Percentiles rank a stretch among this genome's conserved stretches.
These are phyloP conservation scores for Fusarium papillatum DNA, from an alignment of 2,329 filamentous ascomycete species.

Conservation along the genomic window DNA sequence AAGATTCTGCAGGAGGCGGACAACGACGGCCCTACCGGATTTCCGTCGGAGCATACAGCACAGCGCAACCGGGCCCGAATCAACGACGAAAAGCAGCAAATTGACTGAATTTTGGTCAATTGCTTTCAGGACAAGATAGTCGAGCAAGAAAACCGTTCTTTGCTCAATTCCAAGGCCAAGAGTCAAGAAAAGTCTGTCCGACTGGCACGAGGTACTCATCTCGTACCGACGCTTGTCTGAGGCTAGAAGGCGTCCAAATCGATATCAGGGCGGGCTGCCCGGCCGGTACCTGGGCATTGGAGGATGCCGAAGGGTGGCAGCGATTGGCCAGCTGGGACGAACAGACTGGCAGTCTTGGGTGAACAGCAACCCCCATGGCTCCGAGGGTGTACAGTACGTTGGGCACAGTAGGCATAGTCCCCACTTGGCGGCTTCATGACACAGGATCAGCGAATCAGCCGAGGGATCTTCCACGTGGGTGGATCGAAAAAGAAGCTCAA, in stretches of 20 bases:
- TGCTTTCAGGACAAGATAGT: not conserved
- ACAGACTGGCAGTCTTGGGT: conserved; percentile 22
- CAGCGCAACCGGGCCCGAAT: not conserved
- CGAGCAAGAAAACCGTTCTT: not conserved
- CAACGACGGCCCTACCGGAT: conserved; percentile 45
- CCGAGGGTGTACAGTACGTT: conserved; percentile 27
- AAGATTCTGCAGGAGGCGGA: conserved; percentile 37
- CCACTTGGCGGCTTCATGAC: conserved; percentile 33
- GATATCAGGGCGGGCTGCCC: conserved; percentile 34
- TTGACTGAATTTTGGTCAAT: not conserved
- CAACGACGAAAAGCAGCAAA: not conserved
- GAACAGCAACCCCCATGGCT: conserved; percentile 20
- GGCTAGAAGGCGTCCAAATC: conserved; percentile 21
- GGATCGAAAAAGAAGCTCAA: conserved; percentile 26
- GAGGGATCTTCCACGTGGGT: conserved; percentile 35
- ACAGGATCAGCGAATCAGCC: conserved; percentile 36
- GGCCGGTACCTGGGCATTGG: conserved; percentile 34
- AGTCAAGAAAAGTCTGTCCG: not conserved
- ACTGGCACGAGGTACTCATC: conserved; percentile 7
- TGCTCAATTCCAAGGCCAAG: not conserved
- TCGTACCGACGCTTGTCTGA: conserved; percentile 22
- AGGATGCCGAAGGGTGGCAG: conserved; percentile 20
- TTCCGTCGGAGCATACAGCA: conserved; percentile 31
- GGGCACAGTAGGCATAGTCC: conserved; percentile 22
- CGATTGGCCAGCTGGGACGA: conserved; percentile 31